phyloP scores from a whole-genome alignment of 139 green algal genomes.

The Micromonas commoda region DNA sequence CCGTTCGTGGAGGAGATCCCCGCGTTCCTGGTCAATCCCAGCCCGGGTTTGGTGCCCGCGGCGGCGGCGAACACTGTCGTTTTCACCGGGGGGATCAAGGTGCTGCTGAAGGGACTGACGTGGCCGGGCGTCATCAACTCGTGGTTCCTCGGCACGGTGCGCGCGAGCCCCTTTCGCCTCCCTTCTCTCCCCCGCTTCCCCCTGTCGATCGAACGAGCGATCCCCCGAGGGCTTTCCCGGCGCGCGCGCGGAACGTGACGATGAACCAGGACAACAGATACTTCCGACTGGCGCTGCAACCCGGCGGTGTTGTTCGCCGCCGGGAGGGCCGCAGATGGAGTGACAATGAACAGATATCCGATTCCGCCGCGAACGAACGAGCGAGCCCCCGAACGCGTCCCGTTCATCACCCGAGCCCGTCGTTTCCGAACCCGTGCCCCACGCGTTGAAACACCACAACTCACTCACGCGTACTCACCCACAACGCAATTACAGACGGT shows the following conservation, averaged over 20 bases:
- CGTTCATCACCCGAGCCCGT: background rate
- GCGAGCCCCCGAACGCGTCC: slow-evolving; percentile 10
- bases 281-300: background rate
- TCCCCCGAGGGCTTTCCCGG: background rate
- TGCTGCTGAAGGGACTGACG: slow-evolving; percentile 11
- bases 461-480: too few species aligned
- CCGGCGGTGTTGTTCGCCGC: background rate
- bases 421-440: too few species aligned
- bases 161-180: too few species aligned
- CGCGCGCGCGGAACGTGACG: background rate
- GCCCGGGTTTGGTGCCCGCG: background rate
- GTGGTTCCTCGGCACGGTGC: slow-evolving; percentile 30
- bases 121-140: background rate
- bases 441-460: too few species aligned
- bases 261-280: slow-evolving; percentile 20
- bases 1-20: too few species aligned
- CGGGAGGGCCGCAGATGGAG: background rate
- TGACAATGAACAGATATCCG: background rate
- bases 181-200: background rate
- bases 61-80: background rate
- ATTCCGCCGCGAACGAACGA: background rate
- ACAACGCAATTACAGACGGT: background rate
- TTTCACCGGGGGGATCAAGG: background rate
- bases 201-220: background rate
- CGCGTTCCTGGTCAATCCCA: background rate